Base-by-base conservation (phyloP, 176 grass and related monocot genomes). In the Tuctoria greenei region DNA sequence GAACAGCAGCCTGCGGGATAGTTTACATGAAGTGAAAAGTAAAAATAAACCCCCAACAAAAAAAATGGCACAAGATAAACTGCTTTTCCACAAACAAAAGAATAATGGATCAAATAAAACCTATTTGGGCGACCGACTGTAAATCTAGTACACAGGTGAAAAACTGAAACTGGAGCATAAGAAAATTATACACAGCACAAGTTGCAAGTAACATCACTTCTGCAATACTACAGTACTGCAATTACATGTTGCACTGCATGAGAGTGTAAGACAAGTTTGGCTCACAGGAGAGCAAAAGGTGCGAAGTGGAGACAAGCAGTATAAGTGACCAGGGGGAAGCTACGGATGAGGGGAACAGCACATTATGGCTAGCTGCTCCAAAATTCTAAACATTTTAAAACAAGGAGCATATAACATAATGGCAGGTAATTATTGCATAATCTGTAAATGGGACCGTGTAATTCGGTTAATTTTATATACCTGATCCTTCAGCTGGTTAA, bases 401-500 rank as follows among this genome's bases (percentile, higher is more conserved):
- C 5, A 59, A 35, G 2, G 40, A 69, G 77, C 38, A 63, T 63
- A 13, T 26, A 61, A n/a, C 25, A 57, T 16, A 79, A 70, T 14
- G 58, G 25, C 7, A 46, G 13, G 31, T 69, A 69, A 20, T 61
- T 12, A 47, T 60, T n/a, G 51, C 34, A 69, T 25, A 45, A 17
- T 37, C 43, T 4, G 11, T 18, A 24, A 82, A 56, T 16, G 31
- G 5, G 31, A 41, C 12, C 13, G 23, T 25, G 55, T 21, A 26
- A 26, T 26, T 24, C 23, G 13, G 23, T 20, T 14, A 3, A 80
- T 83, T 80, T 79, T 24, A 83, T 25, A 74, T 88, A 98, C 95
- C 95, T 98, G 95, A 79, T 98, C 91, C 67, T 73, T 82, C 54
- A 98, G 91, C 72, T 98, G 95, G 75, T 98, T 85, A 69, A 98